Evolutionary conservation across 2,329 filamentous ascomycete species (phyloP).

Genomic region (Trichoderma sp.): DNA sequence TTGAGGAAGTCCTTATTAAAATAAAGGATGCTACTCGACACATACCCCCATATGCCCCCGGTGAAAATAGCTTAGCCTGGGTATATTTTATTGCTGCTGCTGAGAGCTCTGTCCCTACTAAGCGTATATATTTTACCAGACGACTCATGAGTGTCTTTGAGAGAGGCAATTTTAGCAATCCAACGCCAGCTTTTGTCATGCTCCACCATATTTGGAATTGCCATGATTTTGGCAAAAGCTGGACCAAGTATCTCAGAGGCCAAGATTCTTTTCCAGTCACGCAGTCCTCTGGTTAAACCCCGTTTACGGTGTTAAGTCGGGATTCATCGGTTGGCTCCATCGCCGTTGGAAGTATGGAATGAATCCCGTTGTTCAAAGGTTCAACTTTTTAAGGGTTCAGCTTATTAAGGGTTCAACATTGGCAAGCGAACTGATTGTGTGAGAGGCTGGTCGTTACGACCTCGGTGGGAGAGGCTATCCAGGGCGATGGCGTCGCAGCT

Average conservation of each 20-base stretch:
- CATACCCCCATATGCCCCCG: conserved; percentile 5
- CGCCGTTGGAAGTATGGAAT: no score
- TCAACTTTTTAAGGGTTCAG: no score
- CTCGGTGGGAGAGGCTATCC: not conserved
- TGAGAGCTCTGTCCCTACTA: not conserved
- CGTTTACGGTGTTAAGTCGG: no score
- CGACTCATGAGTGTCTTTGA: not conserved
- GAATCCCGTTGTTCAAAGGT: no score
- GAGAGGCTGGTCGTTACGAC: no score
- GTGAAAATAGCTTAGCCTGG: not conserved
- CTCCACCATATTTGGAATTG: conserved; percentile 5
- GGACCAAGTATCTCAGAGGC: not conserved
- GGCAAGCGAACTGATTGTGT: no score
- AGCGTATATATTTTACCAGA: not conserved
- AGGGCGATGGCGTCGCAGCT: no score
- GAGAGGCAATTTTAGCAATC: not conserved
- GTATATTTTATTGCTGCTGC: conserved; percentile 5
- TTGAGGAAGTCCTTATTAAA: not conserved
- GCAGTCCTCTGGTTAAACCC: no score
- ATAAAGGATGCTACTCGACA: not conserved
- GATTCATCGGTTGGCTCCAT: no score
- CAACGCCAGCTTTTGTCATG: conserved; percentile 1
- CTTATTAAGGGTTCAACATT: no score
- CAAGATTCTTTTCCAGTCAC: no score
- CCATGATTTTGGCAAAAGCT: not conserved